These are phyloP conservation scores for Diversispora epigaea DNA, from an alignment of 192 early-diverging fungal genomes.

Conservation along the genomic window DNA sequence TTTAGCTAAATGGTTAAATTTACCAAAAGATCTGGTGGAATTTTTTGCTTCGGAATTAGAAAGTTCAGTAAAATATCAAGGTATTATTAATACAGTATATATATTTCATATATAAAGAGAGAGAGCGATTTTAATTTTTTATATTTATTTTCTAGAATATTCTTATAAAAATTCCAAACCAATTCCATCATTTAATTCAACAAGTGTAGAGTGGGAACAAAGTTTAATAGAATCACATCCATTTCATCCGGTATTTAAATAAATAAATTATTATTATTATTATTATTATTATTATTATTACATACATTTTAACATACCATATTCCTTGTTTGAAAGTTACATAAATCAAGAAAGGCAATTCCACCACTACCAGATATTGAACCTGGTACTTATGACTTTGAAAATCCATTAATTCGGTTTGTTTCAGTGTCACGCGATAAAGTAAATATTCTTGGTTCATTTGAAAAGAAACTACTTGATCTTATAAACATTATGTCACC, in stretches of 20 bases:
- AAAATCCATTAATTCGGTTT: constrained; percentile 45
- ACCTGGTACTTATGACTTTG: constrained; percentile 44
- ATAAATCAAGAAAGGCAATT: constrained; percentile 59
- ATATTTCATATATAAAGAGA: background rate
- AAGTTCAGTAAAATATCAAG: constrained; percentile 56
- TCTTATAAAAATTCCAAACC: constrained; percentile 41
- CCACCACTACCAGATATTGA: constrained; percentile 52
- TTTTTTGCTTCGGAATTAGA: constrained; percentile 50
- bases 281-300: background rate
- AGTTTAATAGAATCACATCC: constrained; percentile 65
- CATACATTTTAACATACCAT: background rate
- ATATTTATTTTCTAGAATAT: constrained; percentile 33
- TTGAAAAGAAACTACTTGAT: constrained; percentile 42
- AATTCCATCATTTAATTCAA: constrained; percentile 39
- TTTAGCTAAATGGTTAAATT: constrained; percentile 37
- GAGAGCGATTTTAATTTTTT: background rate
- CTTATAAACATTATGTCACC: constrained; percentile 36
- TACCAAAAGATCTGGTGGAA: constrained; percentile 33
- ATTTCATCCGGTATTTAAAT: constrained; percentile 53
- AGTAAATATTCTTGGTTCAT: constrained; percentile 48
- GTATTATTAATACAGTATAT: constrained; percentile 35
- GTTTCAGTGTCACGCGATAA: constrained; percentile 48
- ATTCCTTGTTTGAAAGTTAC: constrained; percentile 43
- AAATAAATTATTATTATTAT: background rate
- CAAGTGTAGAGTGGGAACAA: constrained; percentile 65